Conservation (phyloP, 768 basidiomycete genomes). For the Exidia glandulosa region DNA sequence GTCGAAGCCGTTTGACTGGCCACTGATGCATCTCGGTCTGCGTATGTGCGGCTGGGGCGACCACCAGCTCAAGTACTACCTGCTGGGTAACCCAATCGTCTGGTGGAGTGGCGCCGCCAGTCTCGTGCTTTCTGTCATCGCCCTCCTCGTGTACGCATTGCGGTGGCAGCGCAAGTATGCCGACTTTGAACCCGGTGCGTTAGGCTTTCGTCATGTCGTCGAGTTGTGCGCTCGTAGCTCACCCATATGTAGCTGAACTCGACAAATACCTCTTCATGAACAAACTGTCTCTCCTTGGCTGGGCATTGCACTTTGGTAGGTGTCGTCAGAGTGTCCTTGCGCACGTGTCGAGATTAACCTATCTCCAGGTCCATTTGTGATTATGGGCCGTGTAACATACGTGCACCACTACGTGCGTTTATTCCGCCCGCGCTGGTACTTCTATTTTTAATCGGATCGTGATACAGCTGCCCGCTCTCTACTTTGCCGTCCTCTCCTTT, state of each 20-base stretch:
- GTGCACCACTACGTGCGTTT: slow-evolving; percentile 85
- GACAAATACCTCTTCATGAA: slow-evolving; percentile 88
- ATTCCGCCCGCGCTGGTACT: background rate
- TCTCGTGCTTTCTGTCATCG: slow-evolving; percentile 41
- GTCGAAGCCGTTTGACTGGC: slow-evolving; percentile 89
- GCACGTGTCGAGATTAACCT: background rate
- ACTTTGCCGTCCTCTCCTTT: slow-evolving; percentile 88
- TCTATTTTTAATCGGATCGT: background rate
- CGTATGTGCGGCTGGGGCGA: slow-evolving; percentile 98
- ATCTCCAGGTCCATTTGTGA: slow-evolving; percentile 76
- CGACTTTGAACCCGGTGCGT: slow-evolving; percentile 82
- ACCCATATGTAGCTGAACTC: slow-evolving; percentile 58
- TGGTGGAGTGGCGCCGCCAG: slow-evolving; percentile 79
- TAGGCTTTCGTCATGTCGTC: background rate
- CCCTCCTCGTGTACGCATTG: slow-evolving; percentile 60
- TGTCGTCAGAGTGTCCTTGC: slow-evolving; percentile 3
- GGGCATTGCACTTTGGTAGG: slow-evolving; percentile 84
- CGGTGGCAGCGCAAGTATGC: slow-evolving; percentile 80
- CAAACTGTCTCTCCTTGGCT: slow-evolving; percentile 85
- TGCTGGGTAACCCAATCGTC: slow-evolving; percentile 83
- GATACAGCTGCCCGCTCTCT: slow-evolving; percentile 80
- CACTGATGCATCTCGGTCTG: slow-evolving; percentile 76
- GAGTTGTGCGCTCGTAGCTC: background rate
- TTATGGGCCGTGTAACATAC: slow-evolving; percentile 97
- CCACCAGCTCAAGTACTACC: slow-evolving; percentile 78